Evolutionary conservation across 2,329 filamentous ascomycete species (phyloP), one percentile per base, ranked within the genome.

Genomic region (Mycocentrospora acerina): DNA sequence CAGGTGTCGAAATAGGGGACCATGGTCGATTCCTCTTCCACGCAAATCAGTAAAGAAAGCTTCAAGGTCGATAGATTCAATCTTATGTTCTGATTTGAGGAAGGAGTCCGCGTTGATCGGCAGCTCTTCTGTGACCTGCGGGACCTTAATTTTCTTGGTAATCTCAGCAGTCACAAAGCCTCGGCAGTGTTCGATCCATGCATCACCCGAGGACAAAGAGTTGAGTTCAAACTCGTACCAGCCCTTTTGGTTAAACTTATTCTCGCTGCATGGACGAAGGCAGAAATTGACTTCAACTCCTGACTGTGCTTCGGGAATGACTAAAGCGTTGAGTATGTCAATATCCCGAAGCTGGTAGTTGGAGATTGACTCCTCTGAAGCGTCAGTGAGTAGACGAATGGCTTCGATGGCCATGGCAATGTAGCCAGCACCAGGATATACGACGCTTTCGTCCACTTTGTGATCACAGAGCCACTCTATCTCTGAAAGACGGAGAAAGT

Each of bases 391-490:
- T 24, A 29, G 17, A 24, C 37, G 30, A 4, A 40, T 17, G 18
- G 30, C 40, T n/a, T 43, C 40, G n/a, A 43, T 17, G 18, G 25
- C 40, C 35, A 33, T 33, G 11, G 18, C 31, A 4, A 33, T 10
- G n/a, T 24, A 33, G 7, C 31, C 31, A 12, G 44, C 33, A n/a
- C n/a, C 13, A 7, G 31, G 22, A 15, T 9, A 17, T 11, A 25
- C n/a, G 7, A 50, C 51, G 3, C 44, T 15, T 9, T 24, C 25
- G 32, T 58, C 50, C 8, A 74, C 60, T 31, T 68, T 53, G 40
- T 77, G 74, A 37, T 77, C 70, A 1, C 52, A 52, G 9, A 76
- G 44, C 75, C 75, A 78, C 0, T 70, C 67, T 2, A 60, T 57
- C 3, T 68, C 62, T 11, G 67, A 55, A 0, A 69, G 36, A 0